Evolutionary conservation across 306 rosid species (phyloP), one percentile per base, ranked within the genome.

Genomic region (Hylodesmum podocarpum): DNA sequence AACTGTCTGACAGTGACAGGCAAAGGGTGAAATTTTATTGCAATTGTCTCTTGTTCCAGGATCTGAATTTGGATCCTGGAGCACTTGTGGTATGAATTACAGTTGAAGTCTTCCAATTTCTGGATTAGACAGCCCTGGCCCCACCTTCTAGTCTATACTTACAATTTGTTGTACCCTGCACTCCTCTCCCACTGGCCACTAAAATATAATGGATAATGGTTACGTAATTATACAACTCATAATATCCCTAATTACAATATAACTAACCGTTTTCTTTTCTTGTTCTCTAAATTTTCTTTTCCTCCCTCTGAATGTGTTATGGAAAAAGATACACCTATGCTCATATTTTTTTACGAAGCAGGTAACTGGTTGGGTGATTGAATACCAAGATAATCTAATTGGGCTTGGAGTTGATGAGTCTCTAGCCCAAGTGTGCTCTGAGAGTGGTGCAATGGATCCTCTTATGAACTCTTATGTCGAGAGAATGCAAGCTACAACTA

Each of bases 341-440:
- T 37, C 10, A 14, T 53, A 47, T 69, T 63, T 70, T 43, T n/a
- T 34, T 66, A 40, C 44, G 77, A 66, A 81, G 19, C 80, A 95
- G 99, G 97, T 95, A 63, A 95, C 99, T 57, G 96, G 97, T 61
- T 95, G 99, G 99, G 97, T 95, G 34, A 97, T 92, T 80, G 99
- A 95, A 86, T 92, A 86, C 89, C 99, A 95, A 90, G 97, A 90
- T 19, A 87, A 87, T 81, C 81, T 95, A 77, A 88, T 95, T 83
- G 97, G 92, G 69, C 93, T 92, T 15, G 99, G 97, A 41, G 99
- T 95, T 51, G 99, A 95, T 12, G 99, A 92, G 64, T 84, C 97
- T 80, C 85, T 95, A 50, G 96, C 99, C 70, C 99, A 95, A 88
- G 97, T 95, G 46, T 95, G 99, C 83, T 92, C 97, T 29, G 99